Evolutionary conservation across 2,329 filamentous ascomycete species (phyloP).

Genomic region (Metarhizium sp.): DNA sequence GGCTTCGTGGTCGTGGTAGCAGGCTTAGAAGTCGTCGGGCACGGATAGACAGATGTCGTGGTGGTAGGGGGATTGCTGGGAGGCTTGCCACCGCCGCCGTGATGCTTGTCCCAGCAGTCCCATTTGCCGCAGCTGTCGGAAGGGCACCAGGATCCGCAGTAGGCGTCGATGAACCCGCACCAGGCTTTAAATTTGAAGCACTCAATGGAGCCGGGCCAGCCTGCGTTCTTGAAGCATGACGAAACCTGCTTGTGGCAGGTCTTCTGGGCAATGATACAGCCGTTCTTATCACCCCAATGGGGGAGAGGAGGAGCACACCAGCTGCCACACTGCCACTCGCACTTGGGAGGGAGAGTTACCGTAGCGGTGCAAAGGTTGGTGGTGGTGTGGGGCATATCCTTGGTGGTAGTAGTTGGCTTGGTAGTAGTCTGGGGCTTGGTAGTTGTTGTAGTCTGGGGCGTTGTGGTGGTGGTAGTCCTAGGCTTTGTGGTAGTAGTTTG

Average conservation of each 20-base stretch:
- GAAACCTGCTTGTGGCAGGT: slow-evolving; percentile 37
- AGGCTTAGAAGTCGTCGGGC: slow-evolving; percentile 18
- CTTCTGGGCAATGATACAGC: slow-evolving; percentile 33
- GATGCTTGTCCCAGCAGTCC: slow-evolving; percentile 31
- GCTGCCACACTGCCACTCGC: slow-evolving; percentile 45
- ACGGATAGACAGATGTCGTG: slow-evolving; percentile 25
- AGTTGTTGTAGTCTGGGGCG: slow-evolving; percentile 4
- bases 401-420: slow-evolving; percentile 18
- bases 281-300: slow-evolving; percentile 31
- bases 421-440: neutral
- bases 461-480: slow-evolving; percentile 5
- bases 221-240: slow-evolving; percentile 42
- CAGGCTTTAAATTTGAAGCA: slow-evolving; percentile 42
- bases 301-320: slow-evolving; percentile 44
- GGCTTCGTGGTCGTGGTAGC: slow-evolving; percentile 21
- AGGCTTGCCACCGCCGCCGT: slow-evolving; percentile 25
- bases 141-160: slow-evolving; percentile 31
- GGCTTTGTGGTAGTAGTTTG: slow-evolving; percentile 1
- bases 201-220: slow-evolving; percentile 36
- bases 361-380: slow-evolving; percentile 39
- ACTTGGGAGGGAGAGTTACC: slow-evolving; percentile 32
- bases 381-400: slow-evolving; percentile 19
- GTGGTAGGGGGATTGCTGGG: slow-evolving; percentile 17
- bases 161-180: slow-evolving; percentile 35
- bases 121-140: slow-evolving; percentile 29